Conservation (phyloP, 2,329 filamentous ascomycete species). For the Xylaria arbuscula region DNA sequence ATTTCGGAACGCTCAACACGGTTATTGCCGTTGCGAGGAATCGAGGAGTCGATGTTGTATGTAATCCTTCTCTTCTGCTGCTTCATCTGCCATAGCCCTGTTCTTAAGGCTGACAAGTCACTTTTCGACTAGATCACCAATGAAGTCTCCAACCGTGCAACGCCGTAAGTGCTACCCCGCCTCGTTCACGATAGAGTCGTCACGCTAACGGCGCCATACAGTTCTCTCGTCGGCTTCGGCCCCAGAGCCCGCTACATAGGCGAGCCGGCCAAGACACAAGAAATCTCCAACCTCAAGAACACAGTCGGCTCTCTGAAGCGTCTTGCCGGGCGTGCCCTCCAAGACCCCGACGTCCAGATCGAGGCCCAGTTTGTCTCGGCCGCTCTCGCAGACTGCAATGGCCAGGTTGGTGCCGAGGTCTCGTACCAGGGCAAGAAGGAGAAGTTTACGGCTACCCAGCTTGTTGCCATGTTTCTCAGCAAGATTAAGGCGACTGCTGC, state of each 20-base stretch:
- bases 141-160: slow-evolving; percentile 98
- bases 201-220: slow-evolving; percentile 54
- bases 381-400: slow-evolving; percentile 86
- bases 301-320: slow-evolving; percentile 94
- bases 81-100: slow-evolving; percentile 37
- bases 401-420: slow-evolving; percentile 95
- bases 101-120: slow-evolving; percentile 36
- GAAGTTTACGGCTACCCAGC: slow-evolving; percentile 92
- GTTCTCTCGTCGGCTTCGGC: slow-evolving; percentile 93
- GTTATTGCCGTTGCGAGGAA: slow-evolving; percentile 98
- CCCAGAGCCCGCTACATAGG: slow-evolving; percentile 94
- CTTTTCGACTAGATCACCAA: slow-evolving; percentile 80
- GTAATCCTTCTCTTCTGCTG: slow-evolving; percentile 58
- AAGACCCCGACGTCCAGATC: slow-evolving; percentile 90
- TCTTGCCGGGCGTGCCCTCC: slow-evolving; percentile 85
- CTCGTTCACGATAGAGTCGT: slow-evolving; percentile 26
- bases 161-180: slow-evolving; percentile 77
- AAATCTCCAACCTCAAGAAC: slow-evolving; percentile 99
- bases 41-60: slow-evolving; percentile 97
- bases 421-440: slow-evolving; percentile 94
- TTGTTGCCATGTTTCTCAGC: slow-evolving; percentile 94
- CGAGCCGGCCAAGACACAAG: slow-evolving; percentile 96
- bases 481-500: slow-evolving; percentile 92
- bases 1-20: slow-evolving; percentile 96
- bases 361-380: slow-evolving; percentile 94